A percentile compares a stretch with the other conserved stretches of the same genome.
phyloP scores from a whole-genome alignment of 345 rosid species.

The Raphanus raphanistrum region DNA sequence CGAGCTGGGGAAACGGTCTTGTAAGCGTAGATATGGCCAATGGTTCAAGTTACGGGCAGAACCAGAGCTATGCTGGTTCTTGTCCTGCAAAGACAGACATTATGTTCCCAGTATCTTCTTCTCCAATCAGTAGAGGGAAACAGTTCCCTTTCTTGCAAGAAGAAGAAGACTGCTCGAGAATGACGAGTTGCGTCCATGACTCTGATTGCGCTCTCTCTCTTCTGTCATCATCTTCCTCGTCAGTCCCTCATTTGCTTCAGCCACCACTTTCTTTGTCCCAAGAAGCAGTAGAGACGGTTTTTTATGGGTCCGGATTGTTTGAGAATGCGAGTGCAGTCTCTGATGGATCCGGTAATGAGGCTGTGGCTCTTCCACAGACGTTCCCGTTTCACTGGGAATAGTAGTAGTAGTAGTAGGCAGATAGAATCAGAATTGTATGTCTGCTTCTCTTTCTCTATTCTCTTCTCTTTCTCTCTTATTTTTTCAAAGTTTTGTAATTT shows the following conservation, averaged over 20 bases:
- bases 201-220: conserved; percentile 94
- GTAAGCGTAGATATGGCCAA: conserved; percentile 24
- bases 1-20: conserved; percentile 45
- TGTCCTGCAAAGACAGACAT: conserved; percentile 34
- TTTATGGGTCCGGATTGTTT: conserved; percentile 45
- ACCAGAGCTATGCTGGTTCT: conserved; percentile 19
- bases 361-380: conserved; percentile 43
- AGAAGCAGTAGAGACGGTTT: conserved; percentile 43
- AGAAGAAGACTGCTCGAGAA: conserved; percentile 39
- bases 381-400: conserved; percentile 68
- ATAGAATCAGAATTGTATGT: conserved; percentile 13
- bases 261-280: conserved; percentile 32
- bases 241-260: conserved; percentile 40
- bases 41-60: conserved; percentile 27
- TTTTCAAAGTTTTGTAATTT: not conserved
- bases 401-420: conserved; percentile 33
- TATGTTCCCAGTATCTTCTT: conserved; percentile 47
- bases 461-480: conserved; percentile 17
- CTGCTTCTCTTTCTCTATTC: conserved; percentile 6
- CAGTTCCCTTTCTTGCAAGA: conserved; percentile 54
- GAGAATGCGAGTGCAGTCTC: conserved; percentile 39
- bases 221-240: conserved; percentile 57
- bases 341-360: conserved; percentile 44
- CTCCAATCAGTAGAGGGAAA: conserved; percentile 41
- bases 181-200: conserved; percentile 46